These are phyloP conservation scores for Zygoascus sp. DNA, from an alignment of 1,139 yeast species.

Conservation along the genomic window DNA sequence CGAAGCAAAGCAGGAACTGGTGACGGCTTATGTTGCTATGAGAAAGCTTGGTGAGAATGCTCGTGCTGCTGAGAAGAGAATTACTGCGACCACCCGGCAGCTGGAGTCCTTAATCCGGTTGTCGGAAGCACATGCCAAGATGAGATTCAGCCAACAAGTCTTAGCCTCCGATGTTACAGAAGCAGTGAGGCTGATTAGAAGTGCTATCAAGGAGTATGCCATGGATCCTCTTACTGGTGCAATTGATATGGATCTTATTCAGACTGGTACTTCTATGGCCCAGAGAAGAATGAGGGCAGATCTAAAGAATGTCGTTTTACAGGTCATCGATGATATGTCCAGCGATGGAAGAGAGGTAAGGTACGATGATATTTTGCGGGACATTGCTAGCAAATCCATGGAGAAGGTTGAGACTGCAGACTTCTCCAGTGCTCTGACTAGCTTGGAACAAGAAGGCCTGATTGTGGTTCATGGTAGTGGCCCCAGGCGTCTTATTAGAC, in stretches of 20 bases:
- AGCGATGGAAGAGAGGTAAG: constrained; percentile 41
- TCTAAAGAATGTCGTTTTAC: constrained; percentile 60
- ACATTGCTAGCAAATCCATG: constrained; percentile 65
- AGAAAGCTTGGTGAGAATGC: constrained; percentile 91
- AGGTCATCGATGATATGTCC: constrained; percentile 44
- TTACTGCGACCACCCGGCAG: constrained; percentile 97
- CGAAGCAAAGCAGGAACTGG: constrained; percentile 80
- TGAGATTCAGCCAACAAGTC: constrained; percentile 73
- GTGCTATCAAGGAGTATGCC: constrained; percentile 96
- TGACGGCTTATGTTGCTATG: constrained; percentile 89
- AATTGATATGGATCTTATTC: constrained; percentile 95
- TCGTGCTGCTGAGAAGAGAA: constrained; percentile 78
- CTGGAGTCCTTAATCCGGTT: constrained; percentile 92
- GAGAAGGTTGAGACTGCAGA: constrained; percentile 67
- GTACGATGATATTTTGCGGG: constrained; percentile 57
- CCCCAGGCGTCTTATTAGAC: constrained; percentile 59
- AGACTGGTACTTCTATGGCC: constrained; percentile 89
- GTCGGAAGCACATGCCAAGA: constrained; percentile 95
- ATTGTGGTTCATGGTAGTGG: constrained; percentile 71
- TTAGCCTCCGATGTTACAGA: constrained; percentile 83
- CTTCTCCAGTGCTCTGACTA: constrained; percentile 60
- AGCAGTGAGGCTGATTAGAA: constrained; percentile 84
- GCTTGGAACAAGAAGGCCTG: constrained; percentile 73
- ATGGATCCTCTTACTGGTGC: constrained; percentile 96
- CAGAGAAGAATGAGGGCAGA: constrained; percentile 79